These are phyloP conservation scores for Blumeria hordei DNA, from an alignment of 2,329 filamentous ascomycete species.

Conservation along the genomic window DNA sequence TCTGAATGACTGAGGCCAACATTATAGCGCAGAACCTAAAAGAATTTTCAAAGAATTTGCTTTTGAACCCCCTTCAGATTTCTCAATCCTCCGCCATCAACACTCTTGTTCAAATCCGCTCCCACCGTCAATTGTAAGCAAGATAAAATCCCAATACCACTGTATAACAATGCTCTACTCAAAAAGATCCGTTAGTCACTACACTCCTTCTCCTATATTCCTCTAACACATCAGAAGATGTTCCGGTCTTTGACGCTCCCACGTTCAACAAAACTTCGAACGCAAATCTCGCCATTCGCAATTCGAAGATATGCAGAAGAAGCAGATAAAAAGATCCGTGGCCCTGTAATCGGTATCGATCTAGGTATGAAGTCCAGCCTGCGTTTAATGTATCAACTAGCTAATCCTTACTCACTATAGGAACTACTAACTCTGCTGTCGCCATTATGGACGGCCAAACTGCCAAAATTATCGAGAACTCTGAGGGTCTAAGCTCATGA, in stretches of 20 bases:
- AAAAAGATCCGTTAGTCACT: conserved; percentile 46
- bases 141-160: not conserved
- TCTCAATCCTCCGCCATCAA: not conserved
- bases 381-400: conserved; percentile 2
- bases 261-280: too few species aligned
- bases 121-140: not conserved
- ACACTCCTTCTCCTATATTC: not conserved
- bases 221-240: too few species aligned
- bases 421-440: conserved; percentile 92
- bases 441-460: conserved; percentile 94
- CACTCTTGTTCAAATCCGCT: not conserved
- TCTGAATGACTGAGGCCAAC: not conserved
- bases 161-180: conserved; percentile 42
- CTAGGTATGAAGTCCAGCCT: conserved; percentile 35
- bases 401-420: conserved; percentile 17
- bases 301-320: conserved; percentile 58
- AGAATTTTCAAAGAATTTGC: not conserved
- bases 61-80: not conserved
- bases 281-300: conserved; percentile 31
- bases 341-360: conserved; percentile 94
- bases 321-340: conserved; percentile 64
- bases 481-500: conserved; percentile 43
- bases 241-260: too few species aligned
- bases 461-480: conserved; percentile 92
- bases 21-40: not conserved